These are phyloP conservation scores for Populus alba DNA, from an alignment of 345 rosid species.

Conservation along the genomic window DNA sequence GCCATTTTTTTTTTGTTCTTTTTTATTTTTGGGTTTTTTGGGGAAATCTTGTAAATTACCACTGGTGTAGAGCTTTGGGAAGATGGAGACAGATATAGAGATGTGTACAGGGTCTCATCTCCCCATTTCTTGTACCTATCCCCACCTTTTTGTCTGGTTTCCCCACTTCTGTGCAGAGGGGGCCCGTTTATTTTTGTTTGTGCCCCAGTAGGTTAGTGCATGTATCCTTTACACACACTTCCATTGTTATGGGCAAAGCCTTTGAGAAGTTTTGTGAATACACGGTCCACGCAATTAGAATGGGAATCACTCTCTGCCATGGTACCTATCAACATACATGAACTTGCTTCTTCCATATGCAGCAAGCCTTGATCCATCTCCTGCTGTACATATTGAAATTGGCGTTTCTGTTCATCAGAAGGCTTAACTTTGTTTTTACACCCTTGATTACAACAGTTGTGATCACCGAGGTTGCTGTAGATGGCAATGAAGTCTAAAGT, in stretches of 20 bases:
- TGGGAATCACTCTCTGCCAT: conserved; percentile 11
- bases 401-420: not conserved
- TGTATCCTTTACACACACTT: conserved; percentile 41
- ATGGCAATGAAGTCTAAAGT: not conserved
- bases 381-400: not conserved
- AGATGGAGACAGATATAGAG: conserved; percentile 55
- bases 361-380: conserved; percentile 4
- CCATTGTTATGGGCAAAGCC: conserved; percentile 31
- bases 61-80: conserved; percentile 48
- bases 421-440: not conserved
- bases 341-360: conserved; percentile 1
- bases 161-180: conserved; percentile 25
- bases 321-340: not conserved
- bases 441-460: not conserved
- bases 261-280: conserved; percentile 54
- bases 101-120: conserved; percentile 60
- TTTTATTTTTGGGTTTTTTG: conserved; percentile 13
- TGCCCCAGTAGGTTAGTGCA: conserved; percentile 49
- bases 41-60: conserved; percentile 55
- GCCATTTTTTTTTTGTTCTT: not conserved
- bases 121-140: conserved; percentile 26
- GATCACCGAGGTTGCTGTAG: not conserved
- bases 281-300: conserved; percentile 17
- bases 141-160: conserved; percentile 23
- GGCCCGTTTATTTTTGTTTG: conserved; percentile 25